Evolutionary conservation across 805 yeast genomes (phyloP), one percentile per base, ranked within the genome.

Genomic region (Starmerella davenportii): DNA sequence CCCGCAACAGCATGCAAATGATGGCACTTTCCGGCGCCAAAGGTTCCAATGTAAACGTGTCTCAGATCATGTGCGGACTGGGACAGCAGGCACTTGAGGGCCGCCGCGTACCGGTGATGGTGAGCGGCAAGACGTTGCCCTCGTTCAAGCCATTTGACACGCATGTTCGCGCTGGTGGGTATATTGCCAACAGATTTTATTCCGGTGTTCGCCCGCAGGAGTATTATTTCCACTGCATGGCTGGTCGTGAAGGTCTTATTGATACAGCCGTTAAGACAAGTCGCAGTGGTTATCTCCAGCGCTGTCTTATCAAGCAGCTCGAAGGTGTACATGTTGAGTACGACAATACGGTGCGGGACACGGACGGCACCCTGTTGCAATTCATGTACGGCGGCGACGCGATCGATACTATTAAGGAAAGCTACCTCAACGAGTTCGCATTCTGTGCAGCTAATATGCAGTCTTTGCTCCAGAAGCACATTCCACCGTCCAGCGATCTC

Each of bases 11-110:
- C 29, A 90, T 90, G 96, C 98, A 90, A 68, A 76, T 94, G 29
- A 90, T 90, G 99, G 96, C 98, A 2, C 65, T 90, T 34, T 87
- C 96, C 33, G 99, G 99, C 61, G 99, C 99, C 44, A 90, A 90
- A 64, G 99, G 99, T 56, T 90, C 98, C 21, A 81, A 80, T 51
- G 99, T 90, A 49, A 90, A 90, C 54, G 96, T 90, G 48, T 87
- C 98, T 30, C 99, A 90, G 66, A 92, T 90, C 63, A 92, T 92
- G 98, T 90, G 99, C 72, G 68, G 92, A 54, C 70, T 90, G 48
- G 99, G 99, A 37, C 99, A 90, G 64, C 99, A 90, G 65, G 96
- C 96, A 33, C 69, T 90, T 53, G 99, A 90, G 66, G 99, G 99
- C 63, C 76, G 96, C 62, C 78, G 99, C 69, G 98, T 90, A 18